Percentiles rank a stretch among this genome's conserved stretches.
Conservation (phyloP, 2,329 filamentous ascomycete genomes). For the Diplodia mutila region DNA sequence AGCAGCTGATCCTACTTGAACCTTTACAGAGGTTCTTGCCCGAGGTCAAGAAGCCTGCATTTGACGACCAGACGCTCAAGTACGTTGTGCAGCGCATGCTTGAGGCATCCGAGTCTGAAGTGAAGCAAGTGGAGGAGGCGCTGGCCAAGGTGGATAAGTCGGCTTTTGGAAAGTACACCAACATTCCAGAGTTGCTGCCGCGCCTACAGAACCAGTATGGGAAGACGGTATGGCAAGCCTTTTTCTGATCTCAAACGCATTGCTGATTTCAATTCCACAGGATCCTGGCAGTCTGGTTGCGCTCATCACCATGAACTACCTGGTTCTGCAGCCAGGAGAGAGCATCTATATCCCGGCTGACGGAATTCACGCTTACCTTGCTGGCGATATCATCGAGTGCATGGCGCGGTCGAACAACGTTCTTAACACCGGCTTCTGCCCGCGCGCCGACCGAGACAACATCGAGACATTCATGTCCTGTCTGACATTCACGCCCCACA, state of each 20-base stretch:
- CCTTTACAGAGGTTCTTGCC: constrained; percentile 62
- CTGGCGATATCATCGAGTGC: constrained; percentile 76
- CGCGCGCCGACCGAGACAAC: constrained; percentile 65
- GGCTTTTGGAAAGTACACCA: constrained; percentile 72
- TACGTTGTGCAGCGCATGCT: constrained; percentile 59
- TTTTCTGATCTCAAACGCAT: background rate
- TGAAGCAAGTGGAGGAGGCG: constrained; percentile 57
- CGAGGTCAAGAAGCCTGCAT: constrained; percentile 51
- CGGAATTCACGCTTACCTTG: constrained; percentile 73
- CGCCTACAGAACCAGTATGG: constrained; percentile 68
- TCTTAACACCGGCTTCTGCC: constrained; percentile 75
- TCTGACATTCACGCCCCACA: constrained; percentile 67
- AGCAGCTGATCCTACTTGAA: constrained; percentile 65
- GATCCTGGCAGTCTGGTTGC: constrained; percentile 73
- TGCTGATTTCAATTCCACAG: background rate
- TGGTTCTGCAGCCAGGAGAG: constrained; percentile 67
- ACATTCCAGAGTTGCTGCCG: constrained; percentile 68
- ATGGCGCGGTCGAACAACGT: constrained; percentile 79
- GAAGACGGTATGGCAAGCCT: constrained; percentile 33
- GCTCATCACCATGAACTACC: constrained; percentile 74
- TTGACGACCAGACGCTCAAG: constrained; percentile 63
- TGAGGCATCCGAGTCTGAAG: constrained; percentile 55
- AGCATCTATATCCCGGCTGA: constrained; percentile 73
- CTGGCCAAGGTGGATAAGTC: constrained; percentile 73
- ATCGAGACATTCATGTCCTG: constrained; percentile 66